Percentiles rank a stretch among this genome's conserved stretches.
Evolutionary conservation across 208 protist species (phyloP).

Genomic region (Leishmania tropica): DNA sequence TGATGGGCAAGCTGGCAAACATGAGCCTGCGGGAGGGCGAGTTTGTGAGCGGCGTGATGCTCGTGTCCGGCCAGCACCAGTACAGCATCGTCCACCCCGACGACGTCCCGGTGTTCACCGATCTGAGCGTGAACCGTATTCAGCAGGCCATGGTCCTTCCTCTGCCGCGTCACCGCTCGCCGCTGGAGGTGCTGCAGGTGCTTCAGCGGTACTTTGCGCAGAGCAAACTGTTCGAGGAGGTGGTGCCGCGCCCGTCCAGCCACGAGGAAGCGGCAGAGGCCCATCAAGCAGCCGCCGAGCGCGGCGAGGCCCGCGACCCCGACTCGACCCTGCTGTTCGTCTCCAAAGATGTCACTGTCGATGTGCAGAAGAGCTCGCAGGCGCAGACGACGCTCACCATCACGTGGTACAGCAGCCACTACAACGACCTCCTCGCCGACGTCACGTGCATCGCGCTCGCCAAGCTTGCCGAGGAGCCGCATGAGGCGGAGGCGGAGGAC

Average conservation of each 20-base stretch:
- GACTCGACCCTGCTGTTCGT: constrained; percentile 50
- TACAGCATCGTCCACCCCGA: constrained; percentile 86
- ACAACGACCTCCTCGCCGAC: constrained; percentile 91
- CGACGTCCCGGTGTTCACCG: constrained; percentile 87
- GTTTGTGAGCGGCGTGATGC: constrained; percentile 87
- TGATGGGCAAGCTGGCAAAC: constrained; percentile 82
- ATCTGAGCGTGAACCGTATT: constrained; percentile 77
- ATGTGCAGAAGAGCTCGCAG: constrained; percentile 69
- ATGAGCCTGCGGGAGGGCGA: constrained; percentile 48
- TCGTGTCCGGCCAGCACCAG: constrained; percentile 84
- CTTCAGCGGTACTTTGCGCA: constrained; percentile 87
- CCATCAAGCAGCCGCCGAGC: constrained; percentile 20
- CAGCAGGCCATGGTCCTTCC: constrained; percentile 89
- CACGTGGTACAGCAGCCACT: constrained; percentile 79
- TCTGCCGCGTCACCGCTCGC: constrained; percentile 71
- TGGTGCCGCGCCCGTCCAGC: constrained; percentile 17
- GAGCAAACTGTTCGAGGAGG: constrained; percentile 76
- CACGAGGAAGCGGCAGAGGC: constrained; percentile 24
- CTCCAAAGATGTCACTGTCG: constrained; percentile 70
- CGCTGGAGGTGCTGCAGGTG: constrained; percentile 77
- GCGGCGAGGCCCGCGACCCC: constrained; percentile 25
- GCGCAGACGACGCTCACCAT: constrained; percentile 88
- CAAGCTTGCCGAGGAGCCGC: constrained; percentile 70
- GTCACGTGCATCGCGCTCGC: constrained; percentile 88
- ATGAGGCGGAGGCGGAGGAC: constrained; percentile 42